A percentile compares a stretch with the other conserved stretches of the same genome.
Conservation (phyloP, 2,329 filamentous ascomycete species). For the Blastomyces gilchristii region DNA sequence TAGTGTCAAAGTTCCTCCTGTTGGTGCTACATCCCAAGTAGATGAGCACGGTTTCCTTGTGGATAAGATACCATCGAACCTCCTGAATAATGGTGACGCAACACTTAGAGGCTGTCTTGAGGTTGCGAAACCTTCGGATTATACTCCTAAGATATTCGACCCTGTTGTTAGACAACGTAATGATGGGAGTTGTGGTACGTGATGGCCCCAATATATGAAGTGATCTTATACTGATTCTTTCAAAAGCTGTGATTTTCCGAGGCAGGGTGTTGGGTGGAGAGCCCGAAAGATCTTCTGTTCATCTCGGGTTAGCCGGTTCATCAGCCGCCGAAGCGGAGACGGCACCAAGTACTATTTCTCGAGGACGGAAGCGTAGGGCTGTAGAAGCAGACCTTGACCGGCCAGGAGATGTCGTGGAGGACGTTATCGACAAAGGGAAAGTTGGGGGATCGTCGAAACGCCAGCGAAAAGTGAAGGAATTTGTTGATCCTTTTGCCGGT, state of each 20-base stretch:
- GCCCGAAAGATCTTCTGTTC: not conserved
- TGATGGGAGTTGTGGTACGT: conserved; percentile 27
- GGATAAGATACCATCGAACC: conserved; percentile 24
- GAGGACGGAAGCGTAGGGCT: not conserved
- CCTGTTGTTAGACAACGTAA: conserved; percentile 21
- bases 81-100: conserved; percentile 34
- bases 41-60: conserved; percentile 42
- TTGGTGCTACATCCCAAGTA: conserved; percentile 27
- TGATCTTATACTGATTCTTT: conserved; percentile 12
- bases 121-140: conserved; percentile 24
- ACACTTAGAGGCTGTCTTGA: conserved; percentile 35
- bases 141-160: conserved; percentile 28
- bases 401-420: not conserved
- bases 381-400: not conserved
- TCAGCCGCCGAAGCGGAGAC: not conserved
- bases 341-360: not conserved
- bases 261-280: not conserved
- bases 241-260: not conserved
- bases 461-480: conserved; percentile 8
- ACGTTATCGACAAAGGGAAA: not conserved
- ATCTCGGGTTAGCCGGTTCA: not conserved
- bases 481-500: conserved; percentile 17
- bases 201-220: not conserved
- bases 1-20: conserved; percentile 19
- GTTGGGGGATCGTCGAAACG: conserved; percentile 1